Percentiles rank a stretch among this genome's conserved stretches.
phyloP scores from a whole-genome alignment of 225 moss, liverwort and hornwort species.

The Asterella californica region DNA sequence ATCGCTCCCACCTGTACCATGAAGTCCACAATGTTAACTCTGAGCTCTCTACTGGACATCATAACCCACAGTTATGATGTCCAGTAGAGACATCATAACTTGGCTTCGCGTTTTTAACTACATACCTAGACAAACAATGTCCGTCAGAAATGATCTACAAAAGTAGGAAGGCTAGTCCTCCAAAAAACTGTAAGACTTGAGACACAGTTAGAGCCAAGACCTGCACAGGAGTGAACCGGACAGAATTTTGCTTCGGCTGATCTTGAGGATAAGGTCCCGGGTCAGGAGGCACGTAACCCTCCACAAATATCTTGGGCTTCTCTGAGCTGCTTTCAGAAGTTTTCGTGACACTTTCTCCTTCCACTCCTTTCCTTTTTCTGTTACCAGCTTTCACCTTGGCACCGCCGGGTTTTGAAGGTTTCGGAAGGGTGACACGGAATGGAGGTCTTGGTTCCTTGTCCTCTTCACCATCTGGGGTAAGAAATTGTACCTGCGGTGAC shows the following conservation, averaged over 20 bases:
- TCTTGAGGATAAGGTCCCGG: conserved; percentile 99
- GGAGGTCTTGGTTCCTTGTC: conserved; percentile 81
- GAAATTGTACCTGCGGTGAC: conserved; percentile 49
- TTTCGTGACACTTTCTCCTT: conserved; percentile 32
- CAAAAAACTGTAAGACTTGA: background rate
- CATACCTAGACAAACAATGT: background rate
- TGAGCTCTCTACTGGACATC: background rate
- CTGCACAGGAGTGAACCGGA: conserved; percentile 93
- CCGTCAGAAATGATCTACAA: background rate
- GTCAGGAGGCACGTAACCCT: conserved; percentile 90
- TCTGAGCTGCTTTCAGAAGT: conserved; percentile 29
- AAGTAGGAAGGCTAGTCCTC: background rate
- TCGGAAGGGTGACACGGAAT: conserved; percentile 76
- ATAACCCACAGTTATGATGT: background rate
- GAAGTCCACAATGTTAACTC: background rate
- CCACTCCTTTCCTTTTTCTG: conserved; percentile 63
- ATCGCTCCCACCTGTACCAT: conserved; percentile 68
- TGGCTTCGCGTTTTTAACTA: background rate
- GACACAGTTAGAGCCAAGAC: conserved; percentile 12
- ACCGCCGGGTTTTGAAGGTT: conserved; percentile 22
- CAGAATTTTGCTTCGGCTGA: conserved; percentile 87
- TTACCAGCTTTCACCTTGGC: conserved; percentile 40
- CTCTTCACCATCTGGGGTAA: conserved; percentile 67
- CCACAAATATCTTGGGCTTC: conserved; percentile 60
- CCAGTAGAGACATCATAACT: background rate